phyloP scores from a whole-genome alignment of 345 rosid species.

The Acer campestre region DNA sequence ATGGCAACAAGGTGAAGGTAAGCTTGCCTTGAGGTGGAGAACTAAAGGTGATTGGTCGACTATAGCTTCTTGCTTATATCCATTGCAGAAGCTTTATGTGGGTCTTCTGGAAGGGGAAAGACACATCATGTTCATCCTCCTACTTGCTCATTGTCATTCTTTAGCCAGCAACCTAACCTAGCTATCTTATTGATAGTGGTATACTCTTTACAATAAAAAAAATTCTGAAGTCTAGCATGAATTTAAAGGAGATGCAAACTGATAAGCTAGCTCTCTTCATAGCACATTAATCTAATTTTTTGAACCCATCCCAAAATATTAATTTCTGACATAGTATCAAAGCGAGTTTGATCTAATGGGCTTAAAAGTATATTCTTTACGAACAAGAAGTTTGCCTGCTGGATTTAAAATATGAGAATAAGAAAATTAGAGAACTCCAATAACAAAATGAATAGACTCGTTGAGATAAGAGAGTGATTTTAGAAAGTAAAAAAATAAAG shows the following conservation, averaged over 20 bases:
- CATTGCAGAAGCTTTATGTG: neutral
- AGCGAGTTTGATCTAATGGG: neutral
- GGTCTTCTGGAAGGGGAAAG: neutral
- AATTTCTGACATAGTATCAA: neutral
- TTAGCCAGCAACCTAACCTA: neutral
- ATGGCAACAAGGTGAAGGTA: no score
- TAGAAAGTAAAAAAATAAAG: neutral
- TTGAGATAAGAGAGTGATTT: neutral
- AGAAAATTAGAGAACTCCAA: neutral
- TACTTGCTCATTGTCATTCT: neutral
- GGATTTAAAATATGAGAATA: neutral
- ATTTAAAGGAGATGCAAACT: neutral
- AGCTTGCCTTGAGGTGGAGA: neutral
- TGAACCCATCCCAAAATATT: neutral
- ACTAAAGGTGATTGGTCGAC: neutral
- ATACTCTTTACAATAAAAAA: neutral
- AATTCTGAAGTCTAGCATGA: neutral
- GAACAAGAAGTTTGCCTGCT: neutral
- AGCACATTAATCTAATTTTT: neutral
- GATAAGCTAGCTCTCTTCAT: neutral
- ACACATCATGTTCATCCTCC: neutral
- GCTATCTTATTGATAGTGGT: neutral
- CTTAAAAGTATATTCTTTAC: neutral
- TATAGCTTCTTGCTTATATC: neutral
- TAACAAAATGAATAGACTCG: neutral